A percentile compares a stretch with the other conserved stretches of the same genome.
phyloP scores from a whole-genome alignment of 108 stramenopile genomes.

The Fragilaria radians region DNA sequence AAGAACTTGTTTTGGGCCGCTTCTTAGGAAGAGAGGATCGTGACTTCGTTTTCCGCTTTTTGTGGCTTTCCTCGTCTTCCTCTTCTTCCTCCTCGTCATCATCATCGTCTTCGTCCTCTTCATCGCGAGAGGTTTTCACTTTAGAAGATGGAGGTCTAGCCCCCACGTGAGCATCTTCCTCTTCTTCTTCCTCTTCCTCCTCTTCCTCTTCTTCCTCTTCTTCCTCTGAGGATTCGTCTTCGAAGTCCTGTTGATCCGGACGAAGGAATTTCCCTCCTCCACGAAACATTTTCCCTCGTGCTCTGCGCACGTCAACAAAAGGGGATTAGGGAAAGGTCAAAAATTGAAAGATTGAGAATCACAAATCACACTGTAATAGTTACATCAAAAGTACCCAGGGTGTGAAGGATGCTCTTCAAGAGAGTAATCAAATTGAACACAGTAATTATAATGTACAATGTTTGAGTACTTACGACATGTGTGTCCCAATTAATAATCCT shows the following conservation, averaged over 20 bases:
- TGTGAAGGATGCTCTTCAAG: too few relatives aligned
- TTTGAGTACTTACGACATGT: too few relatives aligned
- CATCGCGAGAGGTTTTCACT: constrained; percentile 25
- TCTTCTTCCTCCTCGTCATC: constrained; percentile 65
- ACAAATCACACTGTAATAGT: too few relatives aligned
- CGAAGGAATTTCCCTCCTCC: constrained; percentile 60
- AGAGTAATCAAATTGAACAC: too few relatives aligned
- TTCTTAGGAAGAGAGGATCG: constrained; percentile 31
- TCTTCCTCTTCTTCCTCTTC: constrained; percentile 23
- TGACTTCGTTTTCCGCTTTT: constrained; percentile 8
- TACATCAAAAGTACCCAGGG: too few relatives aligned
- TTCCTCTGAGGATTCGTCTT: constrained; percentile 40
- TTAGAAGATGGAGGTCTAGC: neutral
- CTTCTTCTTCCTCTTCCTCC: constrained; percentile 14
- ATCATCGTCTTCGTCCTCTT: constrained; percentile 51
- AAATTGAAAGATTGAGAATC: too few relatives aligned
- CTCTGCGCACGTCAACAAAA: neutral
- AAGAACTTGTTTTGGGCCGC: constrained; percentile 46
- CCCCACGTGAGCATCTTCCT: too few relatives aligned
- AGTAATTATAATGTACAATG: too few relatives aligned
- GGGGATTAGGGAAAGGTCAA: too few relatives aligned
- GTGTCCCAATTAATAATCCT: too few relatives aligned
- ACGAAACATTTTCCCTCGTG: constrained; percentile 17
- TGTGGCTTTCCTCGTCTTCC: constrained; percentile 32
- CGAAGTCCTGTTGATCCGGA: constrained; percentile 16